These are phyloP conservation scores for Globisporangium megalacanthum DNA, from an alignment of 352 stramenopile genomes.

Conservation along the genomic window DNA sequence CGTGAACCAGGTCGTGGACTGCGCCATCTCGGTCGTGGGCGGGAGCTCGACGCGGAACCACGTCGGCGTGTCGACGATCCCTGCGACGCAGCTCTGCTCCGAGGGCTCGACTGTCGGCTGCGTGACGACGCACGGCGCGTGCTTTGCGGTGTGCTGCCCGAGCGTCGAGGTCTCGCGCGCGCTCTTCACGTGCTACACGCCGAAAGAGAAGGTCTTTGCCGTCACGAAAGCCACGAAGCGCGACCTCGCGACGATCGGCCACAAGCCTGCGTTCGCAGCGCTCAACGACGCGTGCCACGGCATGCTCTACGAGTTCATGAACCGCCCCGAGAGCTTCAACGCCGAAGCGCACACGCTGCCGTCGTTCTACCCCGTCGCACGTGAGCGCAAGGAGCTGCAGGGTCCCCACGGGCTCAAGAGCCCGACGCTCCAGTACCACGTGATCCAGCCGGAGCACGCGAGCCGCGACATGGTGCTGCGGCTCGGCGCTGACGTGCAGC, in stretches of 20 bases:
- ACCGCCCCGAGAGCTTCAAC: slow-evolving; percentile 57
- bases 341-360: slow-evolving; percentile 57
- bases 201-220: slow-evolving; percentile 58
- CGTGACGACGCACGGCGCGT: slow-evolving; percentile 63
- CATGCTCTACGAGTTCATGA: slow-evolving; percentile 63
- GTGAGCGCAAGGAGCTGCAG: slow-evolving; percentile 18
- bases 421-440: slow-evolving; percentile 41
- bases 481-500: slow-evolving; percentile 44
- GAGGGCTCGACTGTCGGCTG: slow-evolving; percentile 52
- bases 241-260: slow-evolving; percentile 53
- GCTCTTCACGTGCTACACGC: slow-evolving; percentile 82
- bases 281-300: slow-evolving; percentile 74
- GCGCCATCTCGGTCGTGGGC: slow-evolving; percentile 57
- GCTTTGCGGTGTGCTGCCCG: slow-evolving; percentile 73
- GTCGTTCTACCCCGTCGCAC: slow-evolving; percentile 70
- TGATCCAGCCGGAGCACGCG: slow-evolving; percentile 66
- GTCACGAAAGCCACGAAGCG: slow-evolving; percentile 62
- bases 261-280: slow-evolving; percentile 63
- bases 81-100: slow-evolving; percentile 69
- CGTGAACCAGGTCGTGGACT: slow-evolving; percentile 74
- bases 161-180: slow-evolving; percentile 75
- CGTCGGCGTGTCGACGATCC: slow-evolving; percentile 13
- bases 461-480: slow-evolving; percentile 42
- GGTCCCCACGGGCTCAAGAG: slow-evolving; percentile 15
- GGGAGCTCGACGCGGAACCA: slow-evolving; percentile 36